Conservation (phyloP, 2,329 filamentous ascomycete species). For the Diaporthe sp. region DNA sequence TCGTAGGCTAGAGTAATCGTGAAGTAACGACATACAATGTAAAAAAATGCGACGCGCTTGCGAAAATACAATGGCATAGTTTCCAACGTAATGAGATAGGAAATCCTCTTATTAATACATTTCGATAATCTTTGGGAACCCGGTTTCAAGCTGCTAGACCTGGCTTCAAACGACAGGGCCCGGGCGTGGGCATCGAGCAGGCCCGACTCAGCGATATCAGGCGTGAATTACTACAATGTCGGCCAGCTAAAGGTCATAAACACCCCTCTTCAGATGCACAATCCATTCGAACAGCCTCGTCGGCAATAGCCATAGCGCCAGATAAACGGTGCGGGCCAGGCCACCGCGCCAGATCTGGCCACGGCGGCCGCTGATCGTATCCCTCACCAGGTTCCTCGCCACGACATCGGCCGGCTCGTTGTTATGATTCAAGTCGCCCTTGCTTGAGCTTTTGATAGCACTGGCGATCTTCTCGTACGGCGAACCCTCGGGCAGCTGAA, state of each 20-base stretch:
- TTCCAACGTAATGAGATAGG: too few species aligned
- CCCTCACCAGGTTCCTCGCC: slow-evolving; percentile 11
- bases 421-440: neutral
- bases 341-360: slow-evolving; percentile 27
- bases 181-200: too few species aligned
- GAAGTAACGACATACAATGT: too few species aligned
- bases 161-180: too few species aligned
- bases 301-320: slow-evolving; percentile 20
- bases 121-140: too few species aligned
- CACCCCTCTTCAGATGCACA: slow-evolving; percentile 1
- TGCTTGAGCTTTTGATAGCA: neutral
- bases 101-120: too few species aligned
- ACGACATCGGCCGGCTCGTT: neutral
- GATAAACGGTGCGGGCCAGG: neutral
- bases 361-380: neutral
- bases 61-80: too few species aligned
- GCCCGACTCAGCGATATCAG: too few species aligned
- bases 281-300: slow-evolving; percentile 14
- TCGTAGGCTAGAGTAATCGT: too few species aligned
- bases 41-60: too few species aligned
- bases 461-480: slow-evolving; percentile 15
- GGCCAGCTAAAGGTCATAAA: slow-evolving; percentile 4
- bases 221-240: too few species aligned
- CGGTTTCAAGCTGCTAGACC: too few species aligned
- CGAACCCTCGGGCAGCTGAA: slow-evolving; percentile 23